Evolutionary conservation across 2,329 filamentous ascomycete species (phyloP).

Genomic region (Aspergillus phoenicis): DNA sequence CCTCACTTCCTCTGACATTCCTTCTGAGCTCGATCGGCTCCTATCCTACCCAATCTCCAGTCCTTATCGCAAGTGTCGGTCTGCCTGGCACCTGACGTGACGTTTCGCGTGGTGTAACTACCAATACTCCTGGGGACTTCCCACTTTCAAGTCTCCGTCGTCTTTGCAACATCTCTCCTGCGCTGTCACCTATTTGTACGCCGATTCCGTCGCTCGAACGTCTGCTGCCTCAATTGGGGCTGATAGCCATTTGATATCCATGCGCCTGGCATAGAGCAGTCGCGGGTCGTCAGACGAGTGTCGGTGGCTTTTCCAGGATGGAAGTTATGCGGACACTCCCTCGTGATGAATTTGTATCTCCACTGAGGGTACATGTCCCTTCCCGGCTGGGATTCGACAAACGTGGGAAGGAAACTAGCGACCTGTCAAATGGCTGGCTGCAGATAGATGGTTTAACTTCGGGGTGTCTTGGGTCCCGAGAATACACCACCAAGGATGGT

Average conservation of each 20-base stretch:
- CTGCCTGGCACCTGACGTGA: neutral
- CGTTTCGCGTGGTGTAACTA: constrained; percentile 6
- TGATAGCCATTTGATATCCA: constrained; percentile 14
- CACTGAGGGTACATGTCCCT: neutral
- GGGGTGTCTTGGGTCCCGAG: neutral
- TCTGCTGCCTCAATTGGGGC: constrained; percentile 10
- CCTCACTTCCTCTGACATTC: constrained; percentile 2
- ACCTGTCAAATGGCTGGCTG: neutral
- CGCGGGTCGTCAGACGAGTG: constrained; percentile 9
- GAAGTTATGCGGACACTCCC: constrained; percentile 16
- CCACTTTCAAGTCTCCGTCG: neutral
- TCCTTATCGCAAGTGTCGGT: constrained; percentile 11
- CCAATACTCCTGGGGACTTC: constrained; percentile 8
- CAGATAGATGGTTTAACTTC: neutral
- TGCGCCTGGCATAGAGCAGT: constrained; percentile 17
- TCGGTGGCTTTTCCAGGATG: constrained; percentile 17
- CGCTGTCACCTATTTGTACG: neutral
- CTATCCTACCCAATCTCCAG: neutral
- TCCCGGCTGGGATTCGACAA: neutral
- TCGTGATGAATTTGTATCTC: constrained; percentile 2
- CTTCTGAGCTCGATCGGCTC: constrained; percentile 9
- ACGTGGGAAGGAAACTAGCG: neutral
- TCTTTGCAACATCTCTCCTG: neutral
- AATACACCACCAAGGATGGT: neutral
- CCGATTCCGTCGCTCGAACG: neutral